Conservation (phyloP, 106 monocot species). For the Apostasia ramifera region DNA sequence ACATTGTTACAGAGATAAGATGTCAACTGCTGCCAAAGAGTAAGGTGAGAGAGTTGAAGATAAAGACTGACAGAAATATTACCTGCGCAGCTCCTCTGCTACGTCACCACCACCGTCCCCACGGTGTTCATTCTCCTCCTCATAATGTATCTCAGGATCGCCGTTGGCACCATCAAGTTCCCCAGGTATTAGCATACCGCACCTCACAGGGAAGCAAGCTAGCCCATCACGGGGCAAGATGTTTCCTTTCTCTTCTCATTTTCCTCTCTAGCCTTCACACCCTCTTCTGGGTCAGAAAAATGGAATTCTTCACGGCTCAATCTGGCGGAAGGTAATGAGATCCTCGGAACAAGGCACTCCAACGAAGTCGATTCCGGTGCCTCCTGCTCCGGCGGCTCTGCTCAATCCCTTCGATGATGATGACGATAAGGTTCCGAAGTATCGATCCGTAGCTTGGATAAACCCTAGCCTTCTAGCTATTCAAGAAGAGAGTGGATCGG, state of each 20-base stretch:
- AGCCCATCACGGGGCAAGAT: not conserved
- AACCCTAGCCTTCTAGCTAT: too few relatives aligned
- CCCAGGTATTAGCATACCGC: slow-evolving; percentile 1
- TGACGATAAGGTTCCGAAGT: too few relatives aligned
- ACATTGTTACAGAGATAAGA: not conserved
- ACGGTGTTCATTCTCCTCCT: not conserved
- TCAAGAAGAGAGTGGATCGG: too few relatives aligned
- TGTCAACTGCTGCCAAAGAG: not conserved
- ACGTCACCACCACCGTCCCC: not conserved
- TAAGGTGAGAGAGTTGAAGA: not conserved
- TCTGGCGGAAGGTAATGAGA: too few relatives aligned
- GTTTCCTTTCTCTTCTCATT: not conserved
- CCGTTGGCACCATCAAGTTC: not conserved
- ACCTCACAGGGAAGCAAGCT: not conserved
- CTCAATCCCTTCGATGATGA: too few relatives aligned
- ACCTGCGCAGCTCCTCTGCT: slow-evolving; percentile 1
- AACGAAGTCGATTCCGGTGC: too few relatives aligned
- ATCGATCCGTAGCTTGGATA: too few relatives aligned
- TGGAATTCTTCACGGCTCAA: too few relatives aligned
- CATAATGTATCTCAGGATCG: not conserved
- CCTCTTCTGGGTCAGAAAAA: not conserved
- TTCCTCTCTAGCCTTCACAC: not conserved
- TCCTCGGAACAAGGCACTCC: too few relatives aligned
- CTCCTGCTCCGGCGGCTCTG: too few relatives aligned
- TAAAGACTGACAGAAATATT: not conserved